Percentiles rank a stretch among this genome's conserved stretches.
Conservation (phyloP, 352 stramenopile genomes). For the Globisporangium iwayamae region DNA sequence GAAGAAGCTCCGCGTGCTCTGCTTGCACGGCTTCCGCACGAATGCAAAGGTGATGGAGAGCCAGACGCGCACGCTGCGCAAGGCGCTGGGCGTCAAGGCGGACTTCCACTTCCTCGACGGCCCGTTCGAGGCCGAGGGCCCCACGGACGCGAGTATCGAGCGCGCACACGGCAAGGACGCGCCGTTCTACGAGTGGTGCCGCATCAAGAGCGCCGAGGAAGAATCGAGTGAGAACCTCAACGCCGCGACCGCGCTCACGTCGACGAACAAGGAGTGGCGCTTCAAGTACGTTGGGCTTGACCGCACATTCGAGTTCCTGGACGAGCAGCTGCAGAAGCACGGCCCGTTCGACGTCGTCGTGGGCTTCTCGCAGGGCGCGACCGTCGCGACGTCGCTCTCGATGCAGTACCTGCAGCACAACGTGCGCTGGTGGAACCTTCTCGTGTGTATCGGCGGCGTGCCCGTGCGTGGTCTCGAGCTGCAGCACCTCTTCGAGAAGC, state of each 20-base stretch:
- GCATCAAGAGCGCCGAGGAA: conserved; percentile 22
- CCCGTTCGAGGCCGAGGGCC: conserved; percentile 47
- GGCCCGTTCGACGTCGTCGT: conserved; percentile 75
- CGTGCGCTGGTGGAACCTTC: conserved; percentile 50
- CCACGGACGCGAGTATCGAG: conserved; percentile 52
- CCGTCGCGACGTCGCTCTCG: conserved; percentile 57
- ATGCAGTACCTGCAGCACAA: conserved; percentile 50
- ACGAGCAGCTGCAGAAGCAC: conserved; percentile 47
- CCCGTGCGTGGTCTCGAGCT: conserved; percentile 32
- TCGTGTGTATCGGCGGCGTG: conserved; percentile 45
- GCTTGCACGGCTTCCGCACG: conserved; percentile 69
- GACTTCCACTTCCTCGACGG: conserved; percentile 77
- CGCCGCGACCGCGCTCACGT: not conserved
- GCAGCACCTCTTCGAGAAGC: conserved; percentile 38
- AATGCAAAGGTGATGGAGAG: conserved; percentile 71
- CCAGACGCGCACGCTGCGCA: conserved; percentile 53
- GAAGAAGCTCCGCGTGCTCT: conserved; percentile 58
- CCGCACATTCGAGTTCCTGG: conserved; percentile 47
- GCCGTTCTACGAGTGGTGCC: conserved; percentile 76
- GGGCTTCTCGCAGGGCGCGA: conserved; percentile 76
- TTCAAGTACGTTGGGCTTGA: conserved; percentile 31
- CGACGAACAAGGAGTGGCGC: conserved; percentile 13
- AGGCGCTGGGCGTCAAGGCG: conserved; percentile 48
- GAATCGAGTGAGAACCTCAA: conserved; percentile 16
- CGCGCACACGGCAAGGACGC: conserved; percentile 48